A percentile compares a stretch with the other conserved stretches of the same genome.
phyloP scores from a whole-genome alignment of 2,329 filamentous ascomycete genomes.

The Akanthomyces uredinophilus region DNA sequence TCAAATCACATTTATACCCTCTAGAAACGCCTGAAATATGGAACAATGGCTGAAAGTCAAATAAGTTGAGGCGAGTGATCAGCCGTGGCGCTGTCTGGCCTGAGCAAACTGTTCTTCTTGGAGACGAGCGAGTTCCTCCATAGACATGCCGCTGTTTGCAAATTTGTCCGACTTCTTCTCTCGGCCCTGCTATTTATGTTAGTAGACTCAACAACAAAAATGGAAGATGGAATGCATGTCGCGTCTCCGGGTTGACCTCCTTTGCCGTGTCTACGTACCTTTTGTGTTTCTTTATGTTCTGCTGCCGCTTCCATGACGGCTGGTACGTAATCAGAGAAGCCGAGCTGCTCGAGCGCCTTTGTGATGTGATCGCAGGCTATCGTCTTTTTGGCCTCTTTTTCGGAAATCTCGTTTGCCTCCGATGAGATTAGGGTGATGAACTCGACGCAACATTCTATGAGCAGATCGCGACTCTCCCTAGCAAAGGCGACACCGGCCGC shows the following conservation, averaged over 20 bases:
- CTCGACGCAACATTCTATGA: constrained; percentile 98
- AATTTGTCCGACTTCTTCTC: constrained; percentile 98
- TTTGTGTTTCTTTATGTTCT: constrained; percentile 88
- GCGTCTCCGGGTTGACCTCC: constrained; percentile 45
- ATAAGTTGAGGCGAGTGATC: not conserved
- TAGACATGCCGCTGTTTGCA: constrained; percentile 84
- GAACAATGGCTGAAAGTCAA: not conserved
- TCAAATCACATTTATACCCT: not conserved
- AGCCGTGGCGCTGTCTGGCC: constrained; percentile 44
- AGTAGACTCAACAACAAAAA: constrained; percentile 42
- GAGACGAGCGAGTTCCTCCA: constrained; percentile 82
- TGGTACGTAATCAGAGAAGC: constrained; percentile 86
- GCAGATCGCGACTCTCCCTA: constrained; percentile 87
- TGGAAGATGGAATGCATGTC: not conserved
- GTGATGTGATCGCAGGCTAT: constrained; percentile 98
- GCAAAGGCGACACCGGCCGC: constrained; percentile 77
- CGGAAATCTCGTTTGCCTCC: constrained; percentile 97
- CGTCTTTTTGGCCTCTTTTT: constrained; percentile 98
- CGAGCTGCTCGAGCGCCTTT: constrained; percentile 85
- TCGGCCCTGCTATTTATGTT: constrained; percentile 63
- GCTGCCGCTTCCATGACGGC: constrained; percentile 81
- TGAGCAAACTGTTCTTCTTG: constrained; percentile 89
- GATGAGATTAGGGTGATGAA: constrained; percentile 99
- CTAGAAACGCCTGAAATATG: constrained; percentile 14
- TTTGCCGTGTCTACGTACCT: constrained; percentile 47